Evolutionary conservation across 768 basidiomycete species (phyloP), one percentile per base, ranked within the genome.

Genomic region (Pleurotus sapidus): DNA sequence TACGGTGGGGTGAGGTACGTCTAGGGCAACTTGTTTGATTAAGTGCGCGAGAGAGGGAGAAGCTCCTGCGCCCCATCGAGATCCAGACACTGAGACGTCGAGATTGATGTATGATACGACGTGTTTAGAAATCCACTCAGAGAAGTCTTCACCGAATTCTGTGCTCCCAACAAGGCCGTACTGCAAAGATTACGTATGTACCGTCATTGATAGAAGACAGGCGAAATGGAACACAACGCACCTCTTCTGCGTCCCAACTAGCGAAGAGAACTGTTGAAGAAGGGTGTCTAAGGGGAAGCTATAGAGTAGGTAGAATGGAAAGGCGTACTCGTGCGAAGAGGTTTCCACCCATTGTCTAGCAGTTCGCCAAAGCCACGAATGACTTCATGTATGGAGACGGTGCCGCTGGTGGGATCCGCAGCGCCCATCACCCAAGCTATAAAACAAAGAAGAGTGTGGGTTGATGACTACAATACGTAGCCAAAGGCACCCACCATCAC

Each of bases 71-170:
- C 64, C 58, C 72, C 84, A 91, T 11, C 75, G 74, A 27, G 86
- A 86, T 14, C 86, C 88, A 4, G 78, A 66, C 6, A 85, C 85
- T 2, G 89, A 84, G 6, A 79, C 77, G 63, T 92, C 90, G 23
- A 95, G 78, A 66, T 97, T 97, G 57, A 97, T 72, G 67, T 98
- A 98, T 12, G 91, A 81, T 14, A 91, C 93, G 45, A 87, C 89
- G 60, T 95, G 82, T 34, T 88, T 75, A 40, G 82, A 78, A 39
- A 98, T 84, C 85, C 89, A 96, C 14, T 83, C 78, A 0, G 84
- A 67, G 65, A 96, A 98, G 67, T 98, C 96, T 69, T 98, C 96
- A 2, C 87, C 93, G 83, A 89, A 96, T 71, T 98, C 96, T 3
- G 92, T 95, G 64, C 87, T 90, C 24, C 95, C 95, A 38, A 92